Base-by-base conservation (phyloP, 2,329 filamentous ascomycete species). In the Trichoderma atroviride region DNA sequence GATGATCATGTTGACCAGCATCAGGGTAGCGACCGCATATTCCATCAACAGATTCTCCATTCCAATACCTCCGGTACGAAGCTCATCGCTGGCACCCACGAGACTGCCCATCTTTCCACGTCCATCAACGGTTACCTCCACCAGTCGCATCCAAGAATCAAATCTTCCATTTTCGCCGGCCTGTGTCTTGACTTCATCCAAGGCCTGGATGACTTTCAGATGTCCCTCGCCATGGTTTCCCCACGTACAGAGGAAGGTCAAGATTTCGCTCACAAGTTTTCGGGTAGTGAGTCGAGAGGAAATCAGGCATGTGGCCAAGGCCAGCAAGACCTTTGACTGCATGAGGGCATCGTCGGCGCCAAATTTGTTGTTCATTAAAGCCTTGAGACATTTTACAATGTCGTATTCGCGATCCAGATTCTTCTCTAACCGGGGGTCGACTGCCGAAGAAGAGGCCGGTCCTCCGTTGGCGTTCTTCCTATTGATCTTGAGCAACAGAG, bases 41-140 rank as follows among this genome's bases (percentile, higher is more conserved):
- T 99, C 96, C 96, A 99, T 98, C 66, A 99, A 87, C 76, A 97
- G 85, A 80, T 98, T 98, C 86, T 99, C 96, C 91, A 98, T 97
- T 79, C 96, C 96, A 76, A 97, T 96, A 73, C 96, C 96, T 73
- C 96, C 96, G 76, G 92, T 97, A 74, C 96, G 91, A 70, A 97
- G 91, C 82, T 99, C 96, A 76, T 98, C 96, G 76, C 94, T 97
- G 37, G 96, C 96, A 73, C 96, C 96, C 33, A 99, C 96, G 75
- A 98, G 85, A 82, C 94, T 97, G 75, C 96, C 96, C 94, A 99
- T 97, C 86, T 98, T 99, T 75, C 96, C 96, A 76, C 96, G 91
- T 50, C 96, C 96, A 80, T 98, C 96, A 72, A 97, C 90, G 1
- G 95, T 98, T 74, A 98, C 95, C 81, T 98, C 96, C 53, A 98